Base-by-base conservation (phyloP, 2,329 filamentous ascomycete genomes). In the Penicillium sp. region DNA sequence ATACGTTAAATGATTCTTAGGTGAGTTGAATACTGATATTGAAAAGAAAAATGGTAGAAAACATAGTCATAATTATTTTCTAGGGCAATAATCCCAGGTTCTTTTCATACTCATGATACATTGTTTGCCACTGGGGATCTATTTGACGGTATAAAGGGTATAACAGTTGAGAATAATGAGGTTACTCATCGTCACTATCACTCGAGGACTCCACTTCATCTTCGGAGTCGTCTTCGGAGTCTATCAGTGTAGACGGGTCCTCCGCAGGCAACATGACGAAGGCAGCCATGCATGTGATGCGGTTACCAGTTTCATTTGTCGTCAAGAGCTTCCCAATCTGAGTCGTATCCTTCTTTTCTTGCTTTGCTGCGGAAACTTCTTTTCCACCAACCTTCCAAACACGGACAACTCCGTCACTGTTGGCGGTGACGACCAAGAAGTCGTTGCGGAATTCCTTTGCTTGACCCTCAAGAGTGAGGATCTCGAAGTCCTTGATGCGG, bases 401-500 rank as follows among this genome's bases (percentile, higher is more conserved):
- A 48, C 90, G 84, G n/a, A 97, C 77, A 47, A 85, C 83, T 32
- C 94, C 94, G 65, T 97, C 91, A 69, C 92, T 97, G 73, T 90
- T 87, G 7, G 83, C 91, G 7, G 90, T 86, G 6, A 90, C 79
- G 40, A 96, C 72, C 57, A 88, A 77, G 54, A 80, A 80, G 58
- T 68, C 76, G 37, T 70, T 60, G n/a, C 50, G 56, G 46, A 59
- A 50, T 44, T 71, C 67, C 50, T 65, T 65, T 8, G 62, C 59
- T 63, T 54, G 73, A 66, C 55, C 73, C 61, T 59, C 76, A 3
- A 80, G 56, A 13, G 73, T 68, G 46, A 94, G 65, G 34, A 91
- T 75, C 56, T 86, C 82, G 72, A 97, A 97, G 68, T 96, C 92
- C 76, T 97, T 99, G 72, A 97, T 86, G 49, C 94, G 85, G 12